A percentile compares a stretch with the other conserved stretches of the same genome.
Conservation (phyloP, 2,329 filamentous ascomycete genomes). For the Aspergillus proliferans region DNA sequence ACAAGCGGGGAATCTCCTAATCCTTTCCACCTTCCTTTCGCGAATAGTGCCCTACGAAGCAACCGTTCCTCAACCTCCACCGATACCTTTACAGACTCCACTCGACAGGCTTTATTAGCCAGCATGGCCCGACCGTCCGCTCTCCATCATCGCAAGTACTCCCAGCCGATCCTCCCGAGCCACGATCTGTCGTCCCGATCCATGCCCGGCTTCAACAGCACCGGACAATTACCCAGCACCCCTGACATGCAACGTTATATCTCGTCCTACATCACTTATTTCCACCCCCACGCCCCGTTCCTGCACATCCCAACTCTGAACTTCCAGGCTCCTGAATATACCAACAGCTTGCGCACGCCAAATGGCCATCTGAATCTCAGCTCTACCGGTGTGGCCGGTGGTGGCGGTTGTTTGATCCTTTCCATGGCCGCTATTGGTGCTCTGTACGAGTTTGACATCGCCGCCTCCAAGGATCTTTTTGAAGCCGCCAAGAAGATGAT, state of each 20-base stretch:
- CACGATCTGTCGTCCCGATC: constrained; percentile 31
- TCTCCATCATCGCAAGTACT: constrained; percentile 54
- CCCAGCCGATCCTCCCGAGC: constrained; percentile 46
- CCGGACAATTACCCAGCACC: constrained; percentile 65
- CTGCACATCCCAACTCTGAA: constrained; percentile 85
- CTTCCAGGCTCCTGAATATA: constrained; percentile 70
- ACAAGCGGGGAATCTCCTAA: constrained; percentile 41
- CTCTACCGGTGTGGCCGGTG: constrained; percentile 57
- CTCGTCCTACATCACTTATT: constrained; percentile 81
- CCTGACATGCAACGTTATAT: constrained; percentile 86
- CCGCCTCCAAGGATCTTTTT: constrained; percentile 76
- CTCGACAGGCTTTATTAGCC: constrained; percentile 56
- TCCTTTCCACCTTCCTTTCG: constrained; percentile 41
- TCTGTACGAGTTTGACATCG: constrained; percentile 78
- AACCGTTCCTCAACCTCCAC: constrained; percentile 56
- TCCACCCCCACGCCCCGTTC: constrained; percentile 93
- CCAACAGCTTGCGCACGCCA: constrained; percentile 54
- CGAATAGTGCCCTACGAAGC: constrained; percentile 58
- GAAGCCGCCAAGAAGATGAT: constrained; percentile 95
- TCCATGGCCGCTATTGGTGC: constrained; percentile 84
- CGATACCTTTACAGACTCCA: constrained; percentile 61
- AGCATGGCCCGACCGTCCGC: constrained; percentile 56
- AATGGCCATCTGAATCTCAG: constrained; percentile 47
- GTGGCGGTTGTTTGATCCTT: constrained; percentile 77
- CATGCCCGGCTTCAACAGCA: constrained; percentile 27